Percentiles rank a stretch among this genome's conserved stretches.
phyloP scores from a whole-genome alignment of 768 basidiomycete species.

The Sarcodon sp. region DNA sequence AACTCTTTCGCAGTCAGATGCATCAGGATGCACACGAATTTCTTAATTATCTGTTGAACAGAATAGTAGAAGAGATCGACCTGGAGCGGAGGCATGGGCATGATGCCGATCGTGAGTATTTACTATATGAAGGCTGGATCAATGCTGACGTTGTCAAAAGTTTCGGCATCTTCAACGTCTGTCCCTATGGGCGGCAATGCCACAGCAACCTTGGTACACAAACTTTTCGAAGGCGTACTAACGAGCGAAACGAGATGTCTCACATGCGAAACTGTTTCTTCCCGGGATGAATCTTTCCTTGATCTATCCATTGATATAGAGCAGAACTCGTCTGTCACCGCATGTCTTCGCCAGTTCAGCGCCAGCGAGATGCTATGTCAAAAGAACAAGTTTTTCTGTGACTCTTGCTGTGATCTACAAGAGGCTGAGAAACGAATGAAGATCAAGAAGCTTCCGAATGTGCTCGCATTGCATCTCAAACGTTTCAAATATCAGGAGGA shows the following conservation, averaged over 20 bases:
- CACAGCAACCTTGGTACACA: slow-evolving; percentile 69
- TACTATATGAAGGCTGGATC: not conserved
- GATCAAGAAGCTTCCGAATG: slow-evolving; percentile 91
- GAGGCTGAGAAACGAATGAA: slow-evolving; percentile 99
- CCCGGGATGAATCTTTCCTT: slow-evolving; percentile 91
- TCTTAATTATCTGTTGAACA: slow-evolving; percentile 86
- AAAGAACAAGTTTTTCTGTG: slow-evolving; percentile 97
- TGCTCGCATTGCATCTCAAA: slow-evolving; percentile 92
- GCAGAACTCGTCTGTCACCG: slow-evolving; percentile 92
- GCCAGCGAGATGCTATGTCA: slow-evolving; percentile 98
- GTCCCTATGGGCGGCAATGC: slow-evolving; percentile 10
- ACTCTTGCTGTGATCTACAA: slow-evolving; percentile 90
- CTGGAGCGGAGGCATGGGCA: slow-evolving; percentile 34
- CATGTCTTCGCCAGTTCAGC: slow-evolving; percentile 92
- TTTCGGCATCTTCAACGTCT: slow-evolving; percentile 36
- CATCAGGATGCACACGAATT: slow-evolving; percentile 99
- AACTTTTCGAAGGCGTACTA: slow-evolving; percentile 83
- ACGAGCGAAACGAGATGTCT: slow-evolving; percentile 97
- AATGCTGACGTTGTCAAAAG: slow-evolving; percentile 48
- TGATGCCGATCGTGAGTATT: slow-evolving; percentile 40
- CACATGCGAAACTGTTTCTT: slow-evolving; percentile 89
- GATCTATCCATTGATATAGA: slow-evolving; percentile 99
- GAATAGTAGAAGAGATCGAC: slow-evolving; percentile 87
- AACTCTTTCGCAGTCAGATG: slow-evolving; percentile 79
- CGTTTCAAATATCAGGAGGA: slow-evolving; percentile 99